Evolutionary conservation across 257 asterid species (phyloP), one percentile per base, ranked within the genome.

Genomic region (Hygrophila difformis): DNA sequence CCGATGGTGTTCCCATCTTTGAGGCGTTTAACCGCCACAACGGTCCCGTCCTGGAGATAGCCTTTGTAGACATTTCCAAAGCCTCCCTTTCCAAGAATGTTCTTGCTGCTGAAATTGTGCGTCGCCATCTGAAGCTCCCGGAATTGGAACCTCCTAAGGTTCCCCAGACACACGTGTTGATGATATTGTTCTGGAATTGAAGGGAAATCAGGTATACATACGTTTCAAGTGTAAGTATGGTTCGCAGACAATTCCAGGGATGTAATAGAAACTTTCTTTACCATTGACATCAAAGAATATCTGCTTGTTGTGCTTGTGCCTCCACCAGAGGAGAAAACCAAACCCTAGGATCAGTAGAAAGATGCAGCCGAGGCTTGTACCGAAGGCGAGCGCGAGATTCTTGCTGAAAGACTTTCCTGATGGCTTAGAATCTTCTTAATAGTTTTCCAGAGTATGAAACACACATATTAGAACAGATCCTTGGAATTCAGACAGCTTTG

Each of bases 21-120:
- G 39, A 89, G 87, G 54, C 96, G 68, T 70, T 89, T 89, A 1
- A 89, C 96, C 0, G 98, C 98, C 10, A 89, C 93, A 31, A 89
- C 61, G 2, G 78, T 66, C 28, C 98, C 96, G 40, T 85, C 94
- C 5, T 63, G 75, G 63, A 89, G 93, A 47, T 57, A 51, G 23
- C 98, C 98, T 60, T 89, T 89, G 78, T 89, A 89, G 12, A 89
- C 98, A 14, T 73, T 68, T 23, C 96, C 98, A 12, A 75, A 89
- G 16, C 98, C 98, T 1, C 98, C 98, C 56, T 85, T 89, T 2
- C 98, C 98, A 8, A 85, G 71, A 37, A 89, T 73, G 75, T 77
- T 69, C 66, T 85, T 89, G 80, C 65, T 76, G 76, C 94, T 85
- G 73, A 89, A 89, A 61, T 82, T 79, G 71, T 76, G 65, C 7